phyloP scores from a whole-genome alignment of 345 rosid genomes.

The Citrus cavaleriei region DNA sequence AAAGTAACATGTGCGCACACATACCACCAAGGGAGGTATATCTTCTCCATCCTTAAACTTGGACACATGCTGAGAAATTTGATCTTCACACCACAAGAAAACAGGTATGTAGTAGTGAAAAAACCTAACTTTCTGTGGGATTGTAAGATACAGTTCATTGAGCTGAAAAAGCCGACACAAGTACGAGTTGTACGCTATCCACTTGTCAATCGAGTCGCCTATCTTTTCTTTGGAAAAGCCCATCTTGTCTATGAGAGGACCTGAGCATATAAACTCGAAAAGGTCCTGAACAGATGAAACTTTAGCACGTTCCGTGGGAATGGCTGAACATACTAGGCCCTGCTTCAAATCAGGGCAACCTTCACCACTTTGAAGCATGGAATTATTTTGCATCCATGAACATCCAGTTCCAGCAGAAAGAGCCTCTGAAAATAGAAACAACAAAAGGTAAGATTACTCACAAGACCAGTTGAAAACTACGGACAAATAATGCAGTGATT shows the following conservation, averaged over 20 bases:
- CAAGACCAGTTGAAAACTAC: not conserved
- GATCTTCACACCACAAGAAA: constrained; percentile 88
- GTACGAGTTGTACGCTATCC: constrained; percentile 64
- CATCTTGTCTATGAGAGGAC: constrained; percentile 70
- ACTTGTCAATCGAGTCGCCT: constrained; percentile 69
- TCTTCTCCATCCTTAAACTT: constrained; percentile 68
- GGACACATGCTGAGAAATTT: constrained; percentile 65
- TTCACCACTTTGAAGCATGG: constrained; percentile 24
- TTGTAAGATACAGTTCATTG: constrained; percentile 61
- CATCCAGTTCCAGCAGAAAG: constrained; percentile 39
- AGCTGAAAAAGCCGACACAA: constrained; percentile 68
- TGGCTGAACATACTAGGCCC: constrained; percentile 22
- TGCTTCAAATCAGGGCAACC: constrained; percentile 15
- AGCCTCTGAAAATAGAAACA: constrained; percentile 14
- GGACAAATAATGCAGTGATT: not conserved
- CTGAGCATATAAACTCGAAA: constrained; percentile 71
- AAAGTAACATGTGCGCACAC: not conserved
- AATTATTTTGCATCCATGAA: constrained; percentile 56
- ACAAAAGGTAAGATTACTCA: not conserved
- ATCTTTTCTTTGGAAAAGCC: constrained; percentile 59
- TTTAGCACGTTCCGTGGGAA: constrained; percentile 53
- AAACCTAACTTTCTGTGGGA: constrained; percentile 72
- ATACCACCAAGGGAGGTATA: constrained; percentile 89
- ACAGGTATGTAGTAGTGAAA: constrained; percentile 94
- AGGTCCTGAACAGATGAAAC: constrained; percentile 77